Evolutionary conservation across 148 eudicot genomes (phyloP), one percentile per base, ranked within the genome.

Genomic region (Rheum nobile): DNA sequence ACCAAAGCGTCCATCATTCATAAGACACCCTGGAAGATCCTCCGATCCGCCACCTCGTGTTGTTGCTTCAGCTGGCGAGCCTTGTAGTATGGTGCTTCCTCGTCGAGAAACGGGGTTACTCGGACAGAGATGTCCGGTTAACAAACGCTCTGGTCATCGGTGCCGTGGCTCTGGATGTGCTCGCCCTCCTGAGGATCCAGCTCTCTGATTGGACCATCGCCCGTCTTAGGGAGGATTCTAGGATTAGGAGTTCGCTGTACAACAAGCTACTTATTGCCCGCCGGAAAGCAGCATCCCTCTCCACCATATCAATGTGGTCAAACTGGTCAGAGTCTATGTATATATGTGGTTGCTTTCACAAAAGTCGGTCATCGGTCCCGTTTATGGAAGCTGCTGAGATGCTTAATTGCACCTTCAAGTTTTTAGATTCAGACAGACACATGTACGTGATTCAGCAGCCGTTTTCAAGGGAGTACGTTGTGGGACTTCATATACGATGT

Each of bases 1-100:
- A 88, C 91, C 6, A 88, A 88, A 76, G 47, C 79, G 4, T 42
- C 70, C 8, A 77, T 85, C 28, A 63, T 84, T 31, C 77, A 76
- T 29, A 8, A 41, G 21, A 22, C 3, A 5, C 7, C 9, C 0
- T 87, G 86, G 41, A 78, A 75, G 17, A 4, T 71, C 4, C 12
- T 72, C 1, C 79, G 84, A 8, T 72, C 1, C 79, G 84, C 2
- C 4, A 37, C 19, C 2, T 84, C 34, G 80, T 78, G 11, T 54
- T 82, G 1, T 0, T 22, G 31, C 52, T 67, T 0, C 67, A 52
- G 44, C 42, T 79, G 37, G 73, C 52, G n/a, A 32, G 85, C 69
- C 43, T 82, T 57, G 74, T 65, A 0, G 24, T 82, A 22, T 84
- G 84, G 77, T 7, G 52, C 52, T 46, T 10, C 8, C 19, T 22